These are phyloP conservation scores for Aspergillus awamori DNA, from an alignment of 2,329 filamentous ascomycete genomes.

Conservation along the genomic window DNA sequence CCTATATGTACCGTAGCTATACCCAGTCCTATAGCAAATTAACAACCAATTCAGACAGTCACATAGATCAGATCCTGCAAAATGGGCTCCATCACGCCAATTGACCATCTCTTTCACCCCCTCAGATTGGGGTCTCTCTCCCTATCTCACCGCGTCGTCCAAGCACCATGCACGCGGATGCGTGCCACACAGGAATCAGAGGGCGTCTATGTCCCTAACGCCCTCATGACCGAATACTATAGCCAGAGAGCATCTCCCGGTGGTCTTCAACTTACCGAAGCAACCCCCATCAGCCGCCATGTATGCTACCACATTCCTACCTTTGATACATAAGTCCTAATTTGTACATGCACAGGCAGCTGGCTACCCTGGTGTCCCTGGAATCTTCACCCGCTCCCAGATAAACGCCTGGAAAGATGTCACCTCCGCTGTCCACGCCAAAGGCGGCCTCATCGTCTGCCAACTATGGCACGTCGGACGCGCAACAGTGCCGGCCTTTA, in stretches of 20 bases:
- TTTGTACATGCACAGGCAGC: slow-evolving; percentile 22
- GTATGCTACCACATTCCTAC: slow-evolving; percentile 11
- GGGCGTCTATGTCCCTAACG: slow-evolving; percentile 34
- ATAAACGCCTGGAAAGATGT: slow-evolving; percentile 38
- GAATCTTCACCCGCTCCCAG: slow-evolving; percentile 34
- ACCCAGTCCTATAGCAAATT: not conserved
- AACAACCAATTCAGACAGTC: not conserved
- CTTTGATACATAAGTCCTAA: no score
- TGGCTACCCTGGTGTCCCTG: slow-evolving; percentile 34
- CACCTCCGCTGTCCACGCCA: slow-evolving; percentile 37
- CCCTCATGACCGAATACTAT: slow-evolving; percentile 36
- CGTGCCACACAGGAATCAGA: slow-evolving; percentile 31
- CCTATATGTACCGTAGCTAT: not conserved
- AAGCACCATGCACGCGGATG: slow-evolving; percentile 33
- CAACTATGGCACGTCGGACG: slow-evolving; percentile 44
- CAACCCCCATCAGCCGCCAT: slow-evolving; percentile 34
- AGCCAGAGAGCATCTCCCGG: slow-evolving; percentile 36
- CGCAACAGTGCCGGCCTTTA: slow-evolving; percentile 43
- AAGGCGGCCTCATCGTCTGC: slow-evolving; percentile 35
- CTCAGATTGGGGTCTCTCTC: slow-evolving; percentile 31
- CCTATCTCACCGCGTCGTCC: slow-evolving; percentile 32
- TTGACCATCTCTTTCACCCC: slow-evolving; percentile 39
- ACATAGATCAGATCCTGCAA: not conserved
- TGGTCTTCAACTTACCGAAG: slow-evolving; percentile 39
- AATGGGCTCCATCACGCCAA: slow-evolving; percentile 30